Evolutionary conservation across 2,329 filamentous ascomycete species (phyloP).

Genomic region (Endocalyx cinctus): DNA sequence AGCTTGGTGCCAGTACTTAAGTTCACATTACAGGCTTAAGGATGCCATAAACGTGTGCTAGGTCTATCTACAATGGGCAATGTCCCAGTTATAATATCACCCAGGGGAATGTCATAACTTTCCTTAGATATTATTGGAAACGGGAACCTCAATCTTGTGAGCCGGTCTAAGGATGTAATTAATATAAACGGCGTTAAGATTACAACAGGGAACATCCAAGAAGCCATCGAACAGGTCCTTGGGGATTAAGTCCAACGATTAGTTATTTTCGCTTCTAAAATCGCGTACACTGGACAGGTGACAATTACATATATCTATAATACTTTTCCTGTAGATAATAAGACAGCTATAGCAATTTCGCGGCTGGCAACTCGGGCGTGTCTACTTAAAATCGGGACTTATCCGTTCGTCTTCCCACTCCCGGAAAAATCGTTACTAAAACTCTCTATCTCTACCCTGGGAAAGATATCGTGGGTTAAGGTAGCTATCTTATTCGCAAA

Average conservation of each 20-base stretch:
- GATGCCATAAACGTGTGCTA: conserved; percentile 51
- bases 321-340: too few relatives aligned
- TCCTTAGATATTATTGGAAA: conserved; percentile 60
- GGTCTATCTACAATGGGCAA: conserved; percentile 36
- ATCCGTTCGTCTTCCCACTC: too few relatives aligned
- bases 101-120: conserved; percentile 54
- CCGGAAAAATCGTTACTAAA: too few relatives aligned
- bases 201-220: conserved; percentile 32
- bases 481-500: too few relatives aligned
- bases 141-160: conserved; percentile 31
- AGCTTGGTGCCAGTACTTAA: conserved; percentile 25
- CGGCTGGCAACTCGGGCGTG: too few relatives aligned
- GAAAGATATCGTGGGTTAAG: too few relatives aligned
- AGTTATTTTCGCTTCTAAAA: conserved; percentile 37
- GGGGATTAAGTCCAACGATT: conserved; percentile 22
- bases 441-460: too few relatives aligned
- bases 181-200: conserved; percentile 45
- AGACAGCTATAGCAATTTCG: too few relatives aligned
- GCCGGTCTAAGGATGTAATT: conserved; percentile 37
- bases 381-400: too few relatives aligned
- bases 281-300: too few relatives aligned
- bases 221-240: conserved; percentile 29
- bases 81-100: conserved; percentile 41
- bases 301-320: too few relatives aligned
- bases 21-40: conserved; percentile 40